phyloP scores from a whole-genome alignment of 1,284 basidiomycete species.

The Fomitiporia mediterranea region DNA sequence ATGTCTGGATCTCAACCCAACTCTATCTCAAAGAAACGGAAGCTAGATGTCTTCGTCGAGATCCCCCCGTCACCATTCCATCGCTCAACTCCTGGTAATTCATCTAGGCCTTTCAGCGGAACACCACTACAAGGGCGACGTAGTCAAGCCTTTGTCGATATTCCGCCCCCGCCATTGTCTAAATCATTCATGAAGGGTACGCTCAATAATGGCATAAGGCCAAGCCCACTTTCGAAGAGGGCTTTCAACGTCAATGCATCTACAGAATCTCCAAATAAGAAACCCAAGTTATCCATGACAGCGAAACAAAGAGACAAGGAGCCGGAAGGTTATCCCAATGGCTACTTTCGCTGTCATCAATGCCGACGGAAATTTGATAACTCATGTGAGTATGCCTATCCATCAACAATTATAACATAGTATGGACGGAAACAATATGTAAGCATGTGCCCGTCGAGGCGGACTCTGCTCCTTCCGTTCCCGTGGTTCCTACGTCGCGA shows the following conservation, averaged over 20 bases:
- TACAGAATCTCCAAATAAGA: slow-evolving; percentile 16
- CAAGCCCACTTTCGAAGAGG: slow-evolving; percentile 22
- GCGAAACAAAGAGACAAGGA: slow-evolving; percentile 20
- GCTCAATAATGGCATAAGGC: not conserved
- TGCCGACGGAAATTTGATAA: slow-evolving; percentile 37
- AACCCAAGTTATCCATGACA: slow-evolving; percentile 11
- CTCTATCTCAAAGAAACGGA: slow-evolving; percentile 34
- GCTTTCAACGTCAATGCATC: slow-evolving; percentile 13
- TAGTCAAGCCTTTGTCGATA: slow-evolving; percentile 43
- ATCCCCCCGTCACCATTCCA: slow-evolving; percentile 47
- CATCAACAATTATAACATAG: not conserved
- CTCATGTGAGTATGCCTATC: slow-evolving; percentile 3
- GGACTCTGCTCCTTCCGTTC: not conserved
- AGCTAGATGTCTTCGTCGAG: slow-evolving; percentile 45
- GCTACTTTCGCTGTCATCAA: slow-evolving; percentile 60
- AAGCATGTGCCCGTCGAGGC: too few relatives aligned
- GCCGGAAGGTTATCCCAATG: slow-evolving; percentile 34
- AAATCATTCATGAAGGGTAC: slow-evolving; percentile 16
- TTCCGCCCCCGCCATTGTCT: slow-evolving; percentile 6
- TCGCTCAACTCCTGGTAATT: slow-evolving; percentile 24
- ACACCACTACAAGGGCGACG: slow-evolving; percentile 29
- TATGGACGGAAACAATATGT: too few relatives aligned
- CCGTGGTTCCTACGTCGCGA: not conserved
- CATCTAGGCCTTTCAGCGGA: not conserved
- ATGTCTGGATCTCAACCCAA: not conserved